A percentile compares a stretch with the other conserved stretches of the same genome.
Evolutionary conservation across 192 early-diverging fungal species (phyloP).

Genomic region (Pilobolus umbonatus): DNA sequence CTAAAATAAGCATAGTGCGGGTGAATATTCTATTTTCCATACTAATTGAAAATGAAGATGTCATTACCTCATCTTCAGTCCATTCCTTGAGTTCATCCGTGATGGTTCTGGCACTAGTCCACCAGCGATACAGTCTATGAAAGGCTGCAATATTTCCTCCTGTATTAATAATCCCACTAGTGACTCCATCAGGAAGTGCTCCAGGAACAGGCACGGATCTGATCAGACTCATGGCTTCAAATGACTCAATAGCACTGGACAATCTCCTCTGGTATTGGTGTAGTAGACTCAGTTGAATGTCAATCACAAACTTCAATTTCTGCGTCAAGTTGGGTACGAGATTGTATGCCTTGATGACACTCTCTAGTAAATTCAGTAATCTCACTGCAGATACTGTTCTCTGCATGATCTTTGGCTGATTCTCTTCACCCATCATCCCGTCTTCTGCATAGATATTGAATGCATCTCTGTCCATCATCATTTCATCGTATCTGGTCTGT

Average conservation of each 20-base stretch:
- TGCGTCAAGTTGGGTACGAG: slow-evolving; percentile 55
- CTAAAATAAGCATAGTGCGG: slow-evolving; percentile 18
- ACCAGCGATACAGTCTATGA: slow-evolving; percentile 48
- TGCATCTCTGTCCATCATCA: slow-evolving; percentile 51
- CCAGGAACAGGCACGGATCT: slow-evolving; percentile 42
- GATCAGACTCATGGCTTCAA: slow-evolving; percentile 45
- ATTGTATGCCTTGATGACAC: slow-evolving; percentile 56
- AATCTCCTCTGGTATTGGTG: slow-evolving; percentile 49
- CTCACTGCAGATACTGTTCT: slow-evolving; percentile 60
- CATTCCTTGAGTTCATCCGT: slow-evolving; percentile 41
- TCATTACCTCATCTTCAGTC: slow-evolving; percentile 51
- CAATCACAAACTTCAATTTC: slow-evolving; percentile 50
- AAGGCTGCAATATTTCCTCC: slow-evolving; percentile 35
- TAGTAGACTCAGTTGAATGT: slow-evolving; percentile 60
- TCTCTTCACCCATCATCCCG: slow-evolving; percentile 11
- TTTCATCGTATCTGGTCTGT: slow-evolving; percentile 57
- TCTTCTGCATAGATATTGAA: slow-evolving; percentile 53
- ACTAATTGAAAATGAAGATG: no score
- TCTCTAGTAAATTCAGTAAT: slow-evolving; percentile 56
- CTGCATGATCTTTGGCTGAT: slow-evolving; percentile 44
- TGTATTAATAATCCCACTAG: slow-evolving; percentile 36
- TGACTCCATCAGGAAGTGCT: slow-evolving; percentile 47
- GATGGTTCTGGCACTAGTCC: slow-evolving; percentile 42
- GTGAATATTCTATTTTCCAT: neutral
- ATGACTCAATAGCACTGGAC: slow-evolving; percentile 45